Percentiles rank a stretch among this genome's conserved stretches.
These are phyloP conservation scores for Trametes cingulata DNA, from an alignment of 768 basidiomycete genomes.

Conservation along the genomic window DNA sequence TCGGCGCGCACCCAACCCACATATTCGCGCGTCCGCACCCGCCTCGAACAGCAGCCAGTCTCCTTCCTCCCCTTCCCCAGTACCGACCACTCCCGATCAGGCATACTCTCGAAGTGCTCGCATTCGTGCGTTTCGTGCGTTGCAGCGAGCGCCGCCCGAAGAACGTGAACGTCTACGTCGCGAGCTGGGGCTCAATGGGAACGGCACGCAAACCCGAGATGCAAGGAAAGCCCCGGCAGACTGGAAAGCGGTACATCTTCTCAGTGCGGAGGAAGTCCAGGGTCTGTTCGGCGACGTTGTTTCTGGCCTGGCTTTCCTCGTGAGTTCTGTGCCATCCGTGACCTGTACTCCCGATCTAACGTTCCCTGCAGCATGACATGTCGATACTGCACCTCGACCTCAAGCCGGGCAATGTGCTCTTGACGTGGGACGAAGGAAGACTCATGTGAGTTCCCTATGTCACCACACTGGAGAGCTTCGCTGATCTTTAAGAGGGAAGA, in stretches of 20 bases:
- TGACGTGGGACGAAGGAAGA: conserved; percentile 88
- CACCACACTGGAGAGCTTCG: background rate
- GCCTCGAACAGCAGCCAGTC: conserved; percentile 34
- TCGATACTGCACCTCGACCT: conserved; percentile 91
- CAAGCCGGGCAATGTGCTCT: conserved; percentile 90
- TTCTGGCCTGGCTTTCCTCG: conserved; percentile 85
- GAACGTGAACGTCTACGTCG: conserved; percentile 62
- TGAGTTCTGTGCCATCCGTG: conserved; percentile 30
- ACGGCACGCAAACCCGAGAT: conserved; percentile 1
- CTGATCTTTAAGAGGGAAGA: conserved; percentile 38
- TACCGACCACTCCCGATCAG: conserved; percentile 35
- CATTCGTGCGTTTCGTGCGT: conserved; percentile 73
- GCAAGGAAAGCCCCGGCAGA: conserved; percentile 23
- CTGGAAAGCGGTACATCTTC: conserved; percentile 78
- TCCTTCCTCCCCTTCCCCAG: conserved; percentile 24
- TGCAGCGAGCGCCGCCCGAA: conserved; percentile 62
- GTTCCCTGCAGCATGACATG: conserved; percentile 60
- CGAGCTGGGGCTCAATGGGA: conserved; percentile 43
- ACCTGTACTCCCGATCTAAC: background rate
- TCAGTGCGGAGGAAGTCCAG: conserved; percentile 82
- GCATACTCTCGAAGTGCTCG: conserved; percentile 58
- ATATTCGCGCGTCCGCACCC: conserved; percentile 43
- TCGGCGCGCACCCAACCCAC: conserved; percentile 40
- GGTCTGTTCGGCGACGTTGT: conserved; percentile 83
- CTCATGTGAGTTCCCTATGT: conserved; percentile 58